These are phyloP conservation scores for Citrus unshiu DNA, from an alignment of 345 rosid species.

Conservation along the genomic window DNA sequence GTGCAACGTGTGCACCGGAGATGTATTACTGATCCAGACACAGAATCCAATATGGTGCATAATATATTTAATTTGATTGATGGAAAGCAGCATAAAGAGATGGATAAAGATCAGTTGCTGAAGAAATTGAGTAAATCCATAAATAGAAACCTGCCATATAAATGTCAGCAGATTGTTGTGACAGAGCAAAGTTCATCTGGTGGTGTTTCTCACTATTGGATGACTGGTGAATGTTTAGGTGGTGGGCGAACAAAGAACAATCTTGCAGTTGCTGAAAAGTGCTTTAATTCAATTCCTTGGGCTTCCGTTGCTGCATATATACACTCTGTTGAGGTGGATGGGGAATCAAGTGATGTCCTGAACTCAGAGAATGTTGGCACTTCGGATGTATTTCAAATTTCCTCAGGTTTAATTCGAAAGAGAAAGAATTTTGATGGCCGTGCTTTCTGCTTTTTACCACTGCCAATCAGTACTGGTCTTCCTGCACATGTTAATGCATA, in stretches of 20 bases:
- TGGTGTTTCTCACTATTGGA: slow-evolving; percentile 73
- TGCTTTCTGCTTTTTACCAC: slow-evolving; percentile 92
- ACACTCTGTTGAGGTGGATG: slow-evolving; percentile 50
- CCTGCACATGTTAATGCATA: slow-evolving; percentile 91
- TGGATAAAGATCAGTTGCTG: slow-evolving; percentile 75
- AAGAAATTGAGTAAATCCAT: slow-evolving; percentile 59
- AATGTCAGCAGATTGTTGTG: slow-evolving; percentile 75
- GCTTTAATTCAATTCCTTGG: slow-evolving; percentile 82
- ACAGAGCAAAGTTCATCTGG: slow-evolving; percentile 66
- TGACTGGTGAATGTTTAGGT: slow-evolving; percentile 80
- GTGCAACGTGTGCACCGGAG: slow-evolving; percentile 68
- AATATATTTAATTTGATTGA: slow-evolving; percentile 58
- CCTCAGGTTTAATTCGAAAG: slow-evolving; percentile 38
- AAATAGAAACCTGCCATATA: slow-evolving; percentile 55
- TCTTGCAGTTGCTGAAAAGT: slow-evolving; percentile 40
- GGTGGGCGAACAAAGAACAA: slow-evolving; percentile 37
- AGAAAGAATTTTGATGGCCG: slow-evolving; percentile 75
- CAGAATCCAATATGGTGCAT: slow-evolving; percentile 40
- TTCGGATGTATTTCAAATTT: slow-evolving; percentile 48
- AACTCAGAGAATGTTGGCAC: slow-evolving; percentile 21
- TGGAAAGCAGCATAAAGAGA: slow-evolving; percentile 51
- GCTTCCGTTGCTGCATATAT: slow-evolving; percentile 90
- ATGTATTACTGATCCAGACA: slow-evolving; percentile 46
- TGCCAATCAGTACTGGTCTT: slow-evolving; percentile 85
- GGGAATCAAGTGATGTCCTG: slow-evolving; percentile 24